Evolutionary conservation across 2,329 filamentous ascomycete species (phyloP).

Genomic region (Colletotrichum cordylinicola): DNA sequence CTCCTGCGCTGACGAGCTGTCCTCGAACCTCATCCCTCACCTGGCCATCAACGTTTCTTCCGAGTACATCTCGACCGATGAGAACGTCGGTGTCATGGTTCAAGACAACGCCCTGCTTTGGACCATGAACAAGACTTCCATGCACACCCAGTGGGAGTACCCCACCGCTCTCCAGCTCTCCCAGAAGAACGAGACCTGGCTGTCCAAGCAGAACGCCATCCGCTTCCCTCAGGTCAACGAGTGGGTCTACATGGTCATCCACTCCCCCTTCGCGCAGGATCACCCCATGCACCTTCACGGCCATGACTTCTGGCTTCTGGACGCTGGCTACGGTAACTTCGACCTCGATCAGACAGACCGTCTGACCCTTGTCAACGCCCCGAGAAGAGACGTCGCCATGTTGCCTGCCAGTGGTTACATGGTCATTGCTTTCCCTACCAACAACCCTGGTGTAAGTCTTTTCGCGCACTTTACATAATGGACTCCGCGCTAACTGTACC

Average conservation of each 20-base stretch:
- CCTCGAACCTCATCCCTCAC: background rate
- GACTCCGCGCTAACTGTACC: background rate
- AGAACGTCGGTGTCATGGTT: background rate
- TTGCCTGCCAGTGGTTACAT: constrained; percentile 49
- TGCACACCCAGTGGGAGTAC: constrained; percentile 34
- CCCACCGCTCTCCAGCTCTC: constrained; percentile 33
- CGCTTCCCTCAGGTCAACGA: constrained; percentile 28
- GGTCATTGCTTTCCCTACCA: constrained; percentile 54
- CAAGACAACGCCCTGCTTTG: background rate
- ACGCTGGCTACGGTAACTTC: constrained; percentile 21
- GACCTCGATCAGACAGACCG: background rate
- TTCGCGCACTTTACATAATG: background rate
- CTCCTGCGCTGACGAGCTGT: background rate
- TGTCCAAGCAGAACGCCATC: constrained; percentile 31
- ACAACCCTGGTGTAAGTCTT: constrained; percentile 48
- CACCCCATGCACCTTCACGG: constrained; percentile 44
- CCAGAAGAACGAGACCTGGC: constrained; percentile 23
- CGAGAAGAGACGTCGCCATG: constrained; percentile 57
- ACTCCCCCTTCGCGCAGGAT: constrained; percentile 27
- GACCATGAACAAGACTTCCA: constrained; percentile 32
- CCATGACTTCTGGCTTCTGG: constrained; percentile 36
- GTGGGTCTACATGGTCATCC: constrained; percentile 36
- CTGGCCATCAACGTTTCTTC: background rate
- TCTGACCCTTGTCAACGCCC: constrained; percentile 44
- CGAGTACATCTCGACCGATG: background rate